Conservation (phyloP, 345 rosid species). For the Eucalyptus tenuipes region DNA sequence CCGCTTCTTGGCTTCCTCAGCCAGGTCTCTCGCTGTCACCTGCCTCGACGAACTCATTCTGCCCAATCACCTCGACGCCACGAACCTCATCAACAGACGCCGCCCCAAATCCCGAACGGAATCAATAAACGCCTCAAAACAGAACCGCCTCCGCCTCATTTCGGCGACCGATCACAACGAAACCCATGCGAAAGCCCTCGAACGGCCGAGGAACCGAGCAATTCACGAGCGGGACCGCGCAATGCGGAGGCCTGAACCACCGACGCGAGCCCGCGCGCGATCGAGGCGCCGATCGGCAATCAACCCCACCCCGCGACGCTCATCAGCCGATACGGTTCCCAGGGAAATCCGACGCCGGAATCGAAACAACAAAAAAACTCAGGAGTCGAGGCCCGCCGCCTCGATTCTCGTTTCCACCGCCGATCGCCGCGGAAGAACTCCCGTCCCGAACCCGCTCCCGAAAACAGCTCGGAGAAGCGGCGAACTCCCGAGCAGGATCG, state of each 20-base stretch:
- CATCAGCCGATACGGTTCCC: not conserved
- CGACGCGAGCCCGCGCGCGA: not conserved
- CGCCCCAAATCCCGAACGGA: not conserved
- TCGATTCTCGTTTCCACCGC: not conserved
- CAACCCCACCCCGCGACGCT: not conserved
- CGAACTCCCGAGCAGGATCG: not conserved
- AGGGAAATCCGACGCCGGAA: not conserved
- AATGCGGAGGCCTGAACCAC: not conserved
- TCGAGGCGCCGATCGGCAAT: not conserved
- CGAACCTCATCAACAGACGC: not conserved
- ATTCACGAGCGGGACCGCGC: not conserved
- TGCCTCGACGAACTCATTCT: conserved; percentile 51
- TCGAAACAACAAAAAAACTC: not conserved
- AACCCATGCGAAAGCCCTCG: not conserved
- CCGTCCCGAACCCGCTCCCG: not conserved
- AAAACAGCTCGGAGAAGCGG: not conserved
- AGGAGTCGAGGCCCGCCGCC: not conserved
- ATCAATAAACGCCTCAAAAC: not conserved
- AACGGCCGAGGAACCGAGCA: not conserved
- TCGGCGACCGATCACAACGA: not conserved
- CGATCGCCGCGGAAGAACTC: not conserved
- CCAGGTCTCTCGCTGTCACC: conserved; percentile 58
- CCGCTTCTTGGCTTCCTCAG: conserved; percentile 96
- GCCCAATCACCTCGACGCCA: not conserved
- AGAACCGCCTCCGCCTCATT: not conserved